Evolutionary conservation across 352 stramenopile species (phyloP), one percentile per base, ranked within the genome.

Genomic region (Saprolegnia diclina): DNA sequence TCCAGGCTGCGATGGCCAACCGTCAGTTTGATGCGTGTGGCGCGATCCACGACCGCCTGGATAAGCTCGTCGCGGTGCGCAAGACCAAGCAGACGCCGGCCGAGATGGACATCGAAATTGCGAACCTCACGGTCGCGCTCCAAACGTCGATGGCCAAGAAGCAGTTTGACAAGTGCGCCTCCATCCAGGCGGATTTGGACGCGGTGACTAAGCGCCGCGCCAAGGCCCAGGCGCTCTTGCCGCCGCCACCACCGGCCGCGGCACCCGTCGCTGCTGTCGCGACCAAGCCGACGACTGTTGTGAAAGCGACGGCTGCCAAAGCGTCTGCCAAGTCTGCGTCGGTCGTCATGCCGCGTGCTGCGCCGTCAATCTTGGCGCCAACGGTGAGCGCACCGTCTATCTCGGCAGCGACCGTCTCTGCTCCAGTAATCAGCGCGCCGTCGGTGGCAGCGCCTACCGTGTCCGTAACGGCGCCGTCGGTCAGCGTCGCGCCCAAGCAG

Each of bases 21-120:
- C 80, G 88, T 11, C 75, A 93, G 45, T 96, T 94, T 38, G 84
- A 89, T 24, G 87, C 84, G 42, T 96, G 87, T 52, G 76, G 82
- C 9, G 74, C 81, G 64, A 65, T 95, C 10, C 87, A 96, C 48
- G 73, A 73, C 11, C 81, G 86, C 18, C 73, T 96, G 22, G 88
- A 96, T 37, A 72, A 67, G 4, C 64, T 95, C 0, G 80, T 93
- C 18, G 72, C 76, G 37, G 81, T 88, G 7, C 78, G 87, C 19
- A 96, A 96, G 76, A 90, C 85, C 38, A 95, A 94, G 57, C 84
- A 93, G 71, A 96, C 85, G 1, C 81, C 87, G 0, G 76, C 91
- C 48, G 88, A 95, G 71, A 57, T 96, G 70, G 87, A 96, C 59
- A 76, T 74, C 4, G 85, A 94, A 57, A 92, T 96, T 56, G 78